phyloP scores from a whole-genome alignment of 1,139 yeast genomes.

The Lipomyces yarrowii region DNA sequence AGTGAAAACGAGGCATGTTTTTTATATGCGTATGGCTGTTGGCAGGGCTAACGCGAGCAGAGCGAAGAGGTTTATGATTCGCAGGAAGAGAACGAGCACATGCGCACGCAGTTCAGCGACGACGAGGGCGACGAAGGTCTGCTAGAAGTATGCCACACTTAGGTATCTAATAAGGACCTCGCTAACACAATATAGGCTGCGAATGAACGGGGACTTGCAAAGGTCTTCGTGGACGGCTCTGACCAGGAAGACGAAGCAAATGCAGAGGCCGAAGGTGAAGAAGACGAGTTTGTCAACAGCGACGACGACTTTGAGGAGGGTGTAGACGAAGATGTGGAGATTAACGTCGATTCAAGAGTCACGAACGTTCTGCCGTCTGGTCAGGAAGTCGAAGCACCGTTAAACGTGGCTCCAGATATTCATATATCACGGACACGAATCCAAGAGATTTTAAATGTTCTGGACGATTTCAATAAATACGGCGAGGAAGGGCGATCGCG shows the following conservation, averaged over 20 bases:
- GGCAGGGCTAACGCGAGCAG: background rate
- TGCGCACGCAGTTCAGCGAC: slow-evolving; percentile 83
- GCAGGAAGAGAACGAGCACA: slow-evolving; percentile 53
- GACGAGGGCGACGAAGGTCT: slow-evolving; percentile 78
- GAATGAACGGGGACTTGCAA: slow-evolving; percentile 81
- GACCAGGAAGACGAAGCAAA: slow-evolving; percentile 37
- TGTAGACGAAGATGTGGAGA: slow-evolving; percentile 35
- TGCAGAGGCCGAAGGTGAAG: slow-evolving; percentile 36
- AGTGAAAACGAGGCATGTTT: slow-evolving; percentile 40
- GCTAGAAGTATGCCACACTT: slow-evolving; percentile 49
- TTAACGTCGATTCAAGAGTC: slow-evolving; percentile 34
- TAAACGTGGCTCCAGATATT: slow-evolving; percentile 67
- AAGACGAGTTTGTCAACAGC: slow-evolving; percentile 17
- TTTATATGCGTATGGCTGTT: background rate
- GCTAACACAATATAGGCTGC: slow-evolving; percentile 48
- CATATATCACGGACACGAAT: slow-evolving; percentile 88
- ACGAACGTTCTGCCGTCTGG: slow-evolving; percentile 41
- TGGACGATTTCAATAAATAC: slow-evolving; percentile 83
- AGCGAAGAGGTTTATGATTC: slow-evolving; percentile 46
- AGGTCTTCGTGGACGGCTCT: slow-evolving; percentile 46
- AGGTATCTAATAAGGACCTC: background rate
- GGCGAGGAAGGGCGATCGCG: slow-evolving; percentile 88
- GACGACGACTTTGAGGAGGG: slow-evolving; percentile 30
- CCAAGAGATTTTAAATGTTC: slow-evolving; percentile 93
- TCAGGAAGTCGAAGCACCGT: slow-evolving; percentile 59